Base-by-base conservation (phyloP, 2,329 filamentous ascomycete genomes). In the Phaeosphaeriaceae sp. region DNA sequence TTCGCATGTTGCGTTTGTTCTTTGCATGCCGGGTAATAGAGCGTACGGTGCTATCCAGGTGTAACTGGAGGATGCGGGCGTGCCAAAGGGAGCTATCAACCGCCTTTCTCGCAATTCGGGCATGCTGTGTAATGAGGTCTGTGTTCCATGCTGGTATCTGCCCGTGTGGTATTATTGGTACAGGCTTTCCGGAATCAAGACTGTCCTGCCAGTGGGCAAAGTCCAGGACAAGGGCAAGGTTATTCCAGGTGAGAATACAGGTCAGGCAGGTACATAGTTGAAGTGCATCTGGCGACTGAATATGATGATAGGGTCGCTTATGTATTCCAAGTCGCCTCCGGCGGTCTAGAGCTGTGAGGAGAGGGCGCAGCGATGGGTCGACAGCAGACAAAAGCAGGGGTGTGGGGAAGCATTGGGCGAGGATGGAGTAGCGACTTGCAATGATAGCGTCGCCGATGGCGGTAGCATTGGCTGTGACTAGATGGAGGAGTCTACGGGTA, bases 191-290 rank as follows among this genome's bases (percentile, higher is more conserved):
- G 0, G 61, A 56, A 48, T 85, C 79, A 6, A 85, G 74, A 35
- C 81, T 61, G 1, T 59, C 36, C 58, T 85, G 83, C 79, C 82
- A 86, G 59, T 81, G 73, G 0, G 80, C 77, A 57, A 85, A 81
- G 58, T 86, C 83, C 9, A 85, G 75, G 11, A 78, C 69, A 0
- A 84, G 58, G 49, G 77, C 77, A 5, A 86, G 75, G 12, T 80
- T 77, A 55, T 82, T 82, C 83, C 83, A 86, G 2, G 79, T 75
- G 30, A 83, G 61, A 35, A 82, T 68, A 60, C 83, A 86, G 0
- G 79, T 81, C 20, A 83, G 66, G 58, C 83, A 86, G 1, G 81
- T 83, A 68, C 83, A 86, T 3, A 83, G 67, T n/a, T 76, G 61
- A 9, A 63, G 43, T 0, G 75, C 71, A 52, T 85, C 76, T 0